phyloP scores from a whole-genome alignment of 2,329 filamentous ascomycete species.

The Verticillium nubilum region DNA sequence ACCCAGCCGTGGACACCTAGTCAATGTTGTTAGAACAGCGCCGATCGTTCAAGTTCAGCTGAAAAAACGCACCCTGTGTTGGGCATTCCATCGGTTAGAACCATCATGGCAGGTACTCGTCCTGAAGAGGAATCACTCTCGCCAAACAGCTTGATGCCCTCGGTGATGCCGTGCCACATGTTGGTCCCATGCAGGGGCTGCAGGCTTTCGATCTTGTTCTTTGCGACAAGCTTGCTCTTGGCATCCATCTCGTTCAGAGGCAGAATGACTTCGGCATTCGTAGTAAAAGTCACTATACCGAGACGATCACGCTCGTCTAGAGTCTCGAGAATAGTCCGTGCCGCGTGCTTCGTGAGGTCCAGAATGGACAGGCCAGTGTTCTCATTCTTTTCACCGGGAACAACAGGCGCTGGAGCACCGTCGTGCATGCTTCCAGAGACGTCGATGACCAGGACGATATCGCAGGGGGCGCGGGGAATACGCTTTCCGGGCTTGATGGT shows the following conservation, averaged over 20 bases:
- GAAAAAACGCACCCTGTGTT: conserved; percentile 29
- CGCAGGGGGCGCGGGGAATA: conserved; percentile 41
- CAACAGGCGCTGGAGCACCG: conserved; percentile 37
- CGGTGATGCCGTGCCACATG: conserved; percentile 50
- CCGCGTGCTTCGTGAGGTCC: conserved; percentile 56
- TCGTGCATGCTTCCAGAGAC: conserved; percentile 51
- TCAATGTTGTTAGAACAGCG: background rate
- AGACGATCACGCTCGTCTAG: conserved; percentile 49
- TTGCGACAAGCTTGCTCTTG: conserved; percentile 35
- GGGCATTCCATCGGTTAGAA: conserved; percentile 50
- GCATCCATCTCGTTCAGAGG: conserved; percentile 40
- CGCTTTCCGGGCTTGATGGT: background rate
- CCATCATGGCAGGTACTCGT: conserved; percentile 44
- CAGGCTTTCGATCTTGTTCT: conserved; percentile 38
- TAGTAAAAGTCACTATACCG: conserved; percentile 51
- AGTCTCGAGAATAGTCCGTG: conserved; percentile 51
- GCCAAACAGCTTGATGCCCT: conserved; percentile 44
- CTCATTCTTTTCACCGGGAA: conserved; percentile 31
- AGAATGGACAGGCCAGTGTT: conserved; percentile 47
- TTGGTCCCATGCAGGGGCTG: conserved; percentile 38
- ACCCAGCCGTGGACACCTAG: conserved; percentile 41
- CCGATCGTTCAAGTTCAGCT: conserved; percentile 24
- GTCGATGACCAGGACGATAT: conserved; percentile 58
- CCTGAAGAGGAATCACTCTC: conserved; percentile 16
- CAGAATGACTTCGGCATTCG: conserved; percentile 35